Conservation (phyloP, 352 stramenopile species). For the Phytophthora cajani region DNA sequence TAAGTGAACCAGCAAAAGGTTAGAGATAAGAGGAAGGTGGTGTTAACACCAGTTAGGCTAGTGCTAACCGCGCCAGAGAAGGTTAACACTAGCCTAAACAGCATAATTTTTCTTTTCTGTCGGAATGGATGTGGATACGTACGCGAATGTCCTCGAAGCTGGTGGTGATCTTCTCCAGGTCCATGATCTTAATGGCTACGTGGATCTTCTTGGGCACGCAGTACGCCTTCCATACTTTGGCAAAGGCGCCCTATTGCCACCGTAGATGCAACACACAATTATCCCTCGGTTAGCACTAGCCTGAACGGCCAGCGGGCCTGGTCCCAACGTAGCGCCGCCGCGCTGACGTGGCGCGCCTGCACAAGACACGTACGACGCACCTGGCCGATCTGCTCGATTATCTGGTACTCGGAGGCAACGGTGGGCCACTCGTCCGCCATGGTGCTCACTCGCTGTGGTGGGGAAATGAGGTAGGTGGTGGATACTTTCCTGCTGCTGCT, state of each 20-base stretch:
- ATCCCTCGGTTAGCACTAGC: neutral
- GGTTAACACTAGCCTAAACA: slow-evolving; percentile 1
- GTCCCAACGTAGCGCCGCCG: neutral
- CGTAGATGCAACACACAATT: neutral
- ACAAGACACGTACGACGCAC: slow-evolving; percentile 26
- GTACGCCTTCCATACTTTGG: slow-evolving; percentile 97
- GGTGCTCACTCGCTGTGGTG: slow-evolving; percentile 8
- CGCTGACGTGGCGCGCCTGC: neutral
- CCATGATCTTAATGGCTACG: slow-evolving; percentile 99
- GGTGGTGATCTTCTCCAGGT: slow-evolving; percentile 98
- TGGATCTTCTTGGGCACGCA: slow-evolving; percentile 88
- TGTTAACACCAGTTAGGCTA: neutral
- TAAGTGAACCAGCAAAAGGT: neutral
- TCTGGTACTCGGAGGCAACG: slow-evolving; percentile 82
- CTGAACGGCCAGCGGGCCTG: neutral
- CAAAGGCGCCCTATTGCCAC: slow-evolving; percentile 93
- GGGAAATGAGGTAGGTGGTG: slow-evolving; percentile 23
- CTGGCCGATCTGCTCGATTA: slow-evolving; percentile 92
- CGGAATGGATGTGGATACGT: slow-evolving; percentile 13
- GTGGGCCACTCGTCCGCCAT: slow-evolving; percentile 91
- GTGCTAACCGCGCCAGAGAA: neutral
- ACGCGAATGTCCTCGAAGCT: slow-evolving; percentile 93
- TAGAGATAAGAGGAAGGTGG: neutral
- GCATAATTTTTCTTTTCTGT: neutral
- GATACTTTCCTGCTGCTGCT: slow-evolving; percentile 32